These are phyloP conservation scores for Monilinia aucupariae DNA, from an alignment of 2,329 filamentous ascomycete species.

Conservation along the genomic window DNA sequence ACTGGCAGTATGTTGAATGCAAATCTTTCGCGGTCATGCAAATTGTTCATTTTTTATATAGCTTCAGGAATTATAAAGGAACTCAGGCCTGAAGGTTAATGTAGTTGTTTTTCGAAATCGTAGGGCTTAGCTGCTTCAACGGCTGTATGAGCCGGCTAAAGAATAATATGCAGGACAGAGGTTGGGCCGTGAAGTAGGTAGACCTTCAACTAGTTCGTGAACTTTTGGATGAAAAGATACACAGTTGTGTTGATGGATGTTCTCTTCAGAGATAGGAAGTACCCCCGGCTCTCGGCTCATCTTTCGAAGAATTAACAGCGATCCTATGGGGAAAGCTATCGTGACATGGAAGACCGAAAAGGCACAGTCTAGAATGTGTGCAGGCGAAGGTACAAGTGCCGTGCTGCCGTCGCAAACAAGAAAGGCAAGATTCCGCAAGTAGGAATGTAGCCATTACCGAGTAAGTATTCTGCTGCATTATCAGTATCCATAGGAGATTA, in stretches of 20 bases:
- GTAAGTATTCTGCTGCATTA: background rate
- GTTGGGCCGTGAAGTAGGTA: background rate
- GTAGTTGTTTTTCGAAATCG: background rate
- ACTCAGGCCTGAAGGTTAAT: background rate
- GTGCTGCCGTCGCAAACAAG: background rate
- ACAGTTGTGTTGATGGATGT: background rate
- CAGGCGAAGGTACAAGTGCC: background rate
- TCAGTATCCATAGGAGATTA: background rate
- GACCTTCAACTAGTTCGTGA: background rate
- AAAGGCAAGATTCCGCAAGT: background rate
- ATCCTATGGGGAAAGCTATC: background rate
- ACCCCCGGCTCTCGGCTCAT: background rate
- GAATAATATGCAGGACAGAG: background rate
- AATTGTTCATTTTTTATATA: background rate
- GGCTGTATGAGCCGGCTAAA: background rate
- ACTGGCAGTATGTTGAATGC: background rate
- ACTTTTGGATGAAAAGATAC: background rate
- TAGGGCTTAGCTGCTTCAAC: conserved; percentile 1
- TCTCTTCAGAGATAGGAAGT: background rate
- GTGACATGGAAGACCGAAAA: background rate
- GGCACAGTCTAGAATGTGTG: background rate
- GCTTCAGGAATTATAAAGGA: background rate
- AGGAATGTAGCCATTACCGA: background rate
- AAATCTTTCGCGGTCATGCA: background rate
- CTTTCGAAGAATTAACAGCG: background rate